These are phyloP conservation scores for Penicillium steckii DNA, from an alignment of 495 filamentous ascomycete genomes.

Conservation along the genomic window DNA sequence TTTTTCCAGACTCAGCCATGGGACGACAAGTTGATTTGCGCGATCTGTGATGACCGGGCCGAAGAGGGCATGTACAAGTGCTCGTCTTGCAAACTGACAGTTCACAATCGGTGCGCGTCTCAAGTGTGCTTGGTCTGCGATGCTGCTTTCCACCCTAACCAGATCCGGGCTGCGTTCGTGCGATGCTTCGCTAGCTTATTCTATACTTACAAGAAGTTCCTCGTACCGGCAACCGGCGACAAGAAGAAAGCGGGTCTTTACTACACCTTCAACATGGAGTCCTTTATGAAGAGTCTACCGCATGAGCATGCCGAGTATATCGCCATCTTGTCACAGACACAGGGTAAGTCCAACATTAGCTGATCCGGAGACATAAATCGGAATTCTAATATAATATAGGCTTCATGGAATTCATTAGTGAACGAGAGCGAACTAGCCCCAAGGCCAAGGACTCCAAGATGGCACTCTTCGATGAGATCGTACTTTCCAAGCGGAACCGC, in stretches of 20 bases:
- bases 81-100: constrained; percentile 68
- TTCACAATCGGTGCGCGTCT: constrained; percentile 79
- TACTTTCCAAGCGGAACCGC: constrained; percentile 89
- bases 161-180: constrained; percentile 89
- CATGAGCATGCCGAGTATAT: constrained; percentile 90
- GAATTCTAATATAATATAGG: constrained; percentile 41
- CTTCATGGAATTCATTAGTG: constrained; percentile 96
- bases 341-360: constrained; percentile 57
- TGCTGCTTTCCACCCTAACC: constrained; percentile 83
- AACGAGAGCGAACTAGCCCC: constrained; percentile 62
- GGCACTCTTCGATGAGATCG: constrained; percentile 92
- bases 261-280: constrained; percentile 94
- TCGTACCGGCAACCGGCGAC: constrained; percentile 71
- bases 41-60: constrained; percentile 83
- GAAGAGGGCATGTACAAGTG: constrained; percentile 92
- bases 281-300: constrained; percentile 86
- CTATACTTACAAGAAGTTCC: constrained; percentile 89
- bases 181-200: constrained; percentile 91
- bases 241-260: constrained; percentile 83
- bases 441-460: constrained; percentile 63
- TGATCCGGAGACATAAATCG: neutral
- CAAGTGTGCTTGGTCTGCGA: constrained; percentile 86
- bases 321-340: constrained; percentile 83
- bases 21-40: constrained; percentile 70
- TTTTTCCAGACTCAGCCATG: constrained; percentile 72